A percentile compares a stretch with the other conserved stretches of the same genome.
These are phyloP conservation scores for Cyclotella atomus DNA, from an alignment of 108 stramenopile genomes.

Conservation along the genomic window DNA sequence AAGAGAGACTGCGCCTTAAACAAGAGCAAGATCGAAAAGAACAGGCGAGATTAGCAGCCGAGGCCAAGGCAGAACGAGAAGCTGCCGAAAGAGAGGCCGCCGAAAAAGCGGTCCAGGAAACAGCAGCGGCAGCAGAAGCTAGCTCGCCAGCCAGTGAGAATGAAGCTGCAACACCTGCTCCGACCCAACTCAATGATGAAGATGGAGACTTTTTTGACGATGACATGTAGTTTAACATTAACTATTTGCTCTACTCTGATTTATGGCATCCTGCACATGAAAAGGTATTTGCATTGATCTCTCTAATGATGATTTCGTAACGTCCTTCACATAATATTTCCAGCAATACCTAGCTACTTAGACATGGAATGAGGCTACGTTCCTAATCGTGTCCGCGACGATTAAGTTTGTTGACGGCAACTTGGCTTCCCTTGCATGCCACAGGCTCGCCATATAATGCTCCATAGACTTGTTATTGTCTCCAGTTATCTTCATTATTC, in stretches of 20 bases:
- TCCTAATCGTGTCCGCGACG: constrained; percentile 53
- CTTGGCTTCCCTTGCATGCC: constrained; percentile 45
- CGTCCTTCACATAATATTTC: neutral
- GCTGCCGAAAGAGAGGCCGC: neutral
- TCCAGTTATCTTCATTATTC: constrained; percentile 32
- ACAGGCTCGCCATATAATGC: constrained; percentile 49
- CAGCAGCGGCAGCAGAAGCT: neutral
- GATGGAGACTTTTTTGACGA: neutral
- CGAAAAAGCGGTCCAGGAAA: neutral
- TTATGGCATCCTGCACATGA: no score
- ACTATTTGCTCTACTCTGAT: no score
- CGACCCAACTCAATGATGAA: neutral
- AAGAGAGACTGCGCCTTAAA: neutral
- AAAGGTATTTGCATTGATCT: no score
- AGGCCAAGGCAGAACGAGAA: neutral
- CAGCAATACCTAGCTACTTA: no score
- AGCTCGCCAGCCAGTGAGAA: neutral
- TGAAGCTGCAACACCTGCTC: neutral
- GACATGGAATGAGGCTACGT: constrained; percentile 36
- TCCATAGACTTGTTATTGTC: constrained; percentile 41
- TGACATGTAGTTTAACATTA: neutral
- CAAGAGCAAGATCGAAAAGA: constrained; percentile 7
- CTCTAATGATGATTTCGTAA: no score
- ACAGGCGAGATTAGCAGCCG: neutral
- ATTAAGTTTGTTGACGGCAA: constrained; percentile 41